These are phyloP conservation scores for Xylariomycetidae sp. DNA, from an alignment of 2,329 filamentous ascomycete genomes.

Conservation along the genomic window DNA sequence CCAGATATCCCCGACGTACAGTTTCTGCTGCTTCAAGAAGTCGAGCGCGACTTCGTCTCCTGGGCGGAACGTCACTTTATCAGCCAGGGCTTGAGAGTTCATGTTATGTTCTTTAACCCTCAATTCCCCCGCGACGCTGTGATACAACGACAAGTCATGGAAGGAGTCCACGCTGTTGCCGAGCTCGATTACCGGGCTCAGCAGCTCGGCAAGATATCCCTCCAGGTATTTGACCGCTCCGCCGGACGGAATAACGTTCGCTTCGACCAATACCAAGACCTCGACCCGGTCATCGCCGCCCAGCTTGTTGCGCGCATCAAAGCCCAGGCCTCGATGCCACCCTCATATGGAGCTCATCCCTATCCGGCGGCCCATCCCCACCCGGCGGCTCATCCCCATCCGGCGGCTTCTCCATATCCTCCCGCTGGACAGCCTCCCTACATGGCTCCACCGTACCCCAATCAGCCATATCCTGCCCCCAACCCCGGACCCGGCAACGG, in stretches of 20 bases:
- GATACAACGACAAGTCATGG: constrained; percentile 78
- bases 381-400: constrained; percentile 9
- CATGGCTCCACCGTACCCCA: constrained; percentile 14
- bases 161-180: constrained; percentile 81
- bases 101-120: constrained; percentile 74
- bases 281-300: constrained; percentile 72
- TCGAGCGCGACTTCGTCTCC: constrained; percentile 71
- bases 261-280: constrained; percentile 81
- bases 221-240: constrained; percentile 81
- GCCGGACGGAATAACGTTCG: constrained; percentile 67
- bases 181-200: constrained; percentile 68
- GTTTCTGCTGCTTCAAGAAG: constrained; percentile 72
- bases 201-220: constrained; percentile 63
- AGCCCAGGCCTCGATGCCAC: constrained; percentile 26
- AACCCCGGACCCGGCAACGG: constrained; percentile 3
- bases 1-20: constrained; percentile 83
- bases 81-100: constrained; percentile 63
- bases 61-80: constrained; percentile 77
- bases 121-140: constrained; percentile 71
- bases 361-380: constrained; percentile 24
- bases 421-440: constrained; percentile 24
- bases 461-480: constrained; percentile 15
- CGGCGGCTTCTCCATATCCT: background rate
- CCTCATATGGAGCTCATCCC: constrained; percentile 19
- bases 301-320: constrained; percentile 75